Evolutionary conservation across 768 basidiomycete species (phyloP).

Genomic region (Boletus insuetus): DNA sequence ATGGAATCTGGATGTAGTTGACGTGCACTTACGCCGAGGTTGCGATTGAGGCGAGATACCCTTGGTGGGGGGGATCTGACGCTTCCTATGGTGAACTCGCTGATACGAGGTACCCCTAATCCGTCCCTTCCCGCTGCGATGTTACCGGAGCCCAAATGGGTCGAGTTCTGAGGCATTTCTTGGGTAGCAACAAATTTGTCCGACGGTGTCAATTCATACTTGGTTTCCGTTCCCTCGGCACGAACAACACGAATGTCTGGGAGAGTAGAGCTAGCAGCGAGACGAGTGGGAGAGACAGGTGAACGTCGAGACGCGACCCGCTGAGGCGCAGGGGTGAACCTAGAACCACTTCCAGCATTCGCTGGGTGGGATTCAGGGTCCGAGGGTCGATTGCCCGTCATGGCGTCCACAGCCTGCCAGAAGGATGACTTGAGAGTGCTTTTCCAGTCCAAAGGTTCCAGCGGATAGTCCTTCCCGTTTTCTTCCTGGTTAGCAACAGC

Average conservation of each 20-base stretch:
- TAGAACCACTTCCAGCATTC: conserved; percentile 8
- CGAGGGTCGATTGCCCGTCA: conserved; percentile 41
- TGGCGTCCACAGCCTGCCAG: conserved; percentile 47
- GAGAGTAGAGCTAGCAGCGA: not conserved
- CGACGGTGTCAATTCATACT: not conserved
- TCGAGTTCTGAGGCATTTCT: not conserved
- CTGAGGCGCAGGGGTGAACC: conserved; percentile 22
- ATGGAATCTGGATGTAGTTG: not conserved
- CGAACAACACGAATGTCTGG: not conserved
- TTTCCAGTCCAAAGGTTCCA: conserved; percentile 38
- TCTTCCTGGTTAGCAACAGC: not conserved
- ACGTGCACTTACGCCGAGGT: not conserved
- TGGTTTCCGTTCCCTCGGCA: not conserved
- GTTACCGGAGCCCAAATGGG: not conserved
- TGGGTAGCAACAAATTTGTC: not conserved
- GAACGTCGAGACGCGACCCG: conserved; percentile 15
- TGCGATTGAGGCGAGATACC: conserved; percentile 6
- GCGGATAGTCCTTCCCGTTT: not conserved
- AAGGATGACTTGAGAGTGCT: conserved; percentile 42
- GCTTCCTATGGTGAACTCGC: not conserved
- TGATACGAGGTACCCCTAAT: not conserved
- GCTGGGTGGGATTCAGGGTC: not conserved
- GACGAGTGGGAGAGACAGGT: not conserved
- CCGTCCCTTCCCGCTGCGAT: not conserved
- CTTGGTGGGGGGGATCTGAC: not conserved